Evolutionary conservation across 2,329 filamentous ascomycete genomes (phyloP).

Genomic region (Fusarium poae): DNA sequence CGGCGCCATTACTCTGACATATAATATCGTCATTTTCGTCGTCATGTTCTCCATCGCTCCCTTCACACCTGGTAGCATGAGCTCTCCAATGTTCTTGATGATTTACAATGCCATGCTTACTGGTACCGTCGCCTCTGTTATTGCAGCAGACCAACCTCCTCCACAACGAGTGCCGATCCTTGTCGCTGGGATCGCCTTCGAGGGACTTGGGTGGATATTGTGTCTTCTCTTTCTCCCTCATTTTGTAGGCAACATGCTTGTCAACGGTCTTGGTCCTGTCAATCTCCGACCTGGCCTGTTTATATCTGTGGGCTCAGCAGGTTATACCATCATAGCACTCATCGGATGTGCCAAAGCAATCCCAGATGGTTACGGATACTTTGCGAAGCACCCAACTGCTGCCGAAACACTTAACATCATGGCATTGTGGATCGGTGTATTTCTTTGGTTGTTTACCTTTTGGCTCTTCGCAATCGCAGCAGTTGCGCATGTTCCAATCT

Average conservation of each 20-base stretch:
- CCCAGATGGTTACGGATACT: conserved; percentile 7
- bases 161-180: neutral
- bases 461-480: conserved; percentile 11
- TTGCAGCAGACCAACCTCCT: neutral
- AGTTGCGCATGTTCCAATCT: conserved; percentile 9
- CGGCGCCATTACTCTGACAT: neutral
- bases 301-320: conserved; percentile 9
- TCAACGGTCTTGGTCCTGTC: neutral
- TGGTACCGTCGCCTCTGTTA: neutral
- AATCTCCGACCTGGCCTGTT: conserved; percentile 1
- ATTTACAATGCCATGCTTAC: conserved; percentile 13
- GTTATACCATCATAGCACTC: conserved; percentile 11
- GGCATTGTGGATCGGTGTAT: conserved; percentile 15
- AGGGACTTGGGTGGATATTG: neutral
- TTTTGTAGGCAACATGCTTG: neutral
- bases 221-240: conserved; percentile 8
- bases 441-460: conserved; percentile 9
- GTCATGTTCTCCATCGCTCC: conserved; percentile 3
- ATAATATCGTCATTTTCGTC: conserved; percentile 10
- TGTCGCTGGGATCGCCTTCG: neutral
- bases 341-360: conserved; percentile 16
- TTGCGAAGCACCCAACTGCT: conserved; percentile 2
- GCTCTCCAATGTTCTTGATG: conserved; percentile 21
- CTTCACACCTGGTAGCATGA: conserved; percentile 3
- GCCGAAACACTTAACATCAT: conserved; percentile 7